Evolutionary conservation across 805 yeast species (phyloP).

Genomic region (Kodamaea hsintzibuensis): DNA sequence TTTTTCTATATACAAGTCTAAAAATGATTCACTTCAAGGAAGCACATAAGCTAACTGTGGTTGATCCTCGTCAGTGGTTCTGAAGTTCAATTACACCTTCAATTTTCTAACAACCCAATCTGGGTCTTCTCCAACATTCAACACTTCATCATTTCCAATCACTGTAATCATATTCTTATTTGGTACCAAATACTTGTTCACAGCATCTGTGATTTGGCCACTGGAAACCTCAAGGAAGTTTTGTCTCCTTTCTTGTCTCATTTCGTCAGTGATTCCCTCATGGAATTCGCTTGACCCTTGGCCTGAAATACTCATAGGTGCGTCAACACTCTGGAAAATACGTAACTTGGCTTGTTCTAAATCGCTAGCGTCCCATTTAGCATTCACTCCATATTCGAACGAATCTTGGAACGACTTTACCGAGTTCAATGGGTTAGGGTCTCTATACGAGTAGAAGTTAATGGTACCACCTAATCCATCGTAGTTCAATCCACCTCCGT

Average conservation of each 20-base stretch:
- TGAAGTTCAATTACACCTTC: constrained; percentile 2
- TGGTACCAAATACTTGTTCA: constrained; percentile 60
- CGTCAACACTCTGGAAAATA: constrained; percentile 87
- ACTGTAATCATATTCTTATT: constrained; percentile 37
- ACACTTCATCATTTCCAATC: constrained; percentile 42
- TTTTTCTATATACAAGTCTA: not conserved
- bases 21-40: not conserved
- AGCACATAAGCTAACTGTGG: too few species aligned
- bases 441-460: constrained; percentile 87
- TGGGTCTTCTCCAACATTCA: constrained; percentile 20
- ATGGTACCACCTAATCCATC: constrained; percentile 80
- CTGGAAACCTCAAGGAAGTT: constrained; percentile 65
- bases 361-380: constrained; percentile 63
- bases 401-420: constrained; percentile 54
- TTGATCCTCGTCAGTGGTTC: too few species aligned
- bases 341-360: constrained; percentile 88
- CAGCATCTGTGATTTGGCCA: constrained; percentile 61
- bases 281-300: constrained; percentile 73
- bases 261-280: constrained; percentile 71
- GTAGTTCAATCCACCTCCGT: constrained; percentile 92
- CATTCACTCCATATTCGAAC: constrained; percentile 24
- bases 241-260: constrained; percentile 80
- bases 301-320: constrained; percentile 77
- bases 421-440: constrained; percentile 81
- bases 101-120: constrained; percentile 20